Conservation (phyloP, 1,284 basidiomycete genomes). For the Exsudoporus floridanus region DNA sequence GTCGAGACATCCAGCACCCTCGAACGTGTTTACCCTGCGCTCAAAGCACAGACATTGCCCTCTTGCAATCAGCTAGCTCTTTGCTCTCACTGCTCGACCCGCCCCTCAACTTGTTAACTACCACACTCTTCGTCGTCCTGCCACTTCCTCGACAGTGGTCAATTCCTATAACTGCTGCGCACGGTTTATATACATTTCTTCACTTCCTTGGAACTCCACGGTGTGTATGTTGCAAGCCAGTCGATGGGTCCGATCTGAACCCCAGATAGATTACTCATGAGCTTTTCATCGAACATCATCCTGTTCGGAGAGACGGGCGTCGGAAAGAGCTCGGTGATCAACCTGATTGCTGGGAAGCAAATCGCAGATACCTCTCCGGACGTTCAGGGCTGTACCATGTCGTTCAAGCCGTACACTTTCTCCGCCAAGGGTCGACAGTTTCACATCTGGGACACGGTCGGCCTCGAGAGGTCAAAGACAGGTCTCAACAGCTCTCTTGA, state of each 20-base stretch:
- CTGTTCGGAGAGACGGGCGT: slow-evolving; percentile 36
- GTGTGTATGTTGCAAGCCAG: slow-evolving; percentile 12
- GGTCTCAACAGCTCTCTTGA: slow-evolving; percentile 30
- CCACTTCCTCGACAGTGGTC: neutral
- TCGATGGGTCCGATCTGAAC: slow-evolving; percentile 20
- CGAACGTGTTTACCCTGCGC: no score
- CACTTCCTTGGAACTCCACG: neutral
- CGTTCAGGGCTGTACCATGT: slow-evolving; percentile 31
- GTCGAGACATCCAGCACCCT: no score
- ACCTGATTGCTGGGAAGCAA: slow-evolving; percentile 29
- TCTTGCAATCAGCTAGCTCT: neutral
- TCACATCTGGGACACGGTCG: slow-evolving; percentile 42
- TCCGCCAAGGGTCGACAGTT: slow-evolving; percentile 9
- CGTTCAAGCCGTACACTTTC: slow-evolving; percentile 28
- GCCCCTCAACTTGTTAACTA: neutral
- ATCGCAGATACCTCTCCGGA: slow-evolving; percentile 29
- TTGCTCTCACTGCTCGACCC: neutral
- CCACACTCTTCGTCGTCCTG: neutral
- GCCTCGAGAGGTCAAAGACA: slow-evolving; percentile 39
- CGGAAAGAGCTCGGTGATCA: slow-evolving; percentile 37
- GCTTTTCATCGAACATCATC: slow-evolving; percentile 30
- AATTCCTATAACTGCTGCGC: neutral
- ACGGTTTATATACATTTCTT: neutral
- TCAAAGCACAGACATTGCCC: neutral
- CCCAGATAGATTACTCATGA: slow-evolving; percentile 19